These are phyloP conservation scores for Leishmania tarentolae DNA, from an alignment of 208 protist genomes.

Conservation along the genomic window DNA sequence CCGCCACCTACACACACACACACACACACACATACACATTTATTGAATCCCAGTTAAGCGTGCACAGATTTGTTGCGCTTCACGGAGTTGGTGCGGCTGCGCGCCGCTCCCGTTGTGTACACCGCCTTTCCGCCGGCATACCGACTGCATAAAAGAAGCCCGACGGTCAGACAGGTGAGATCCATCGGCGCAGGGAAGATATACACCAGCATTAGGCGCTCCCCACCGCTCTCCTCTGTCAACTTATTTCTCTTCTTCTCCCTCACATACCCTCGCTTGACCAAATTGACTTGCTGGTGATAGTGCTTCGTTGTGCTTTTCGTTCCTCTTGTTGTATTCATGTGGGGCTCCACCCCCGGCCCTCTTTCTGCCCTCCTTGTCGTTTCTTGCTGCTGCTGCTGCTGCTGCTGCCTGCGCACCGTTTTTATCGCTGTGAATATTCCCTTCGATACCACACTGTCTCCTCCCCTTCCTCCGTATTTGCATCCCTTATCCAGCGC, in stretches of 20 bases:
- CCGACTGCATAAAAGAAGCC: background rate
- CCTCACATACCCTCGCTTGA: background rate
- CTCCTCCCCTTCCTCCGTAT: background rate
- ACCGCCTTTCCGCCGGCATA: background rate
- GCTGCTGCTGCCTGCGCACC: no score
- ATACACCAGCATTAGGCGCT: background rate
- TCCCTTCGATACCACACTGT: background rate
- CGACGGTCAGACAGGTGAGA: background rate
- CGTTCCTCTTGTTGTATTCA: background rate
- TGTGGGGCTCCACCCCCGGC: background rate
- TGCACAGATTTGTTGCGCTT: background rate
- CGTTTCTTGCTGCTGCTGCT: no score
- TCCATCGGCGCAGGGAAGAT: background rate
- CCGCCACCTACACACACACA: background rate
- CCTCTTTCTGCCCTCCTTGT: background rate
- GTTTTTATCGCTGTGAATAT: no score
- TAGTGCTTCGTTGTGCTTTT: background rate
- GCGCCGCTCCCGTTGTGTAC: background rate
- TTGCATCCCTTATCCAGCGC: background rate
- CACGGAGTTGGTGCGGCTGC: background rate
- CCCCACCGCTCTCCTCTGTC: background rate
- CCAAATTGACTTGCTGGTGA: background rate
- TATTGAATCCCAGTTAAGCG: background rate
- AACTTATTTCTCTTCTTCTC: background rate
- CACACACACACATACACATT: background rate